Percentiles rank a stretch among this genome's conserved stretches.
phyloP scores from a whole-genome alignment of 1,284 basidiomycete genomes.

The Trichosporon sp. region DNA sequence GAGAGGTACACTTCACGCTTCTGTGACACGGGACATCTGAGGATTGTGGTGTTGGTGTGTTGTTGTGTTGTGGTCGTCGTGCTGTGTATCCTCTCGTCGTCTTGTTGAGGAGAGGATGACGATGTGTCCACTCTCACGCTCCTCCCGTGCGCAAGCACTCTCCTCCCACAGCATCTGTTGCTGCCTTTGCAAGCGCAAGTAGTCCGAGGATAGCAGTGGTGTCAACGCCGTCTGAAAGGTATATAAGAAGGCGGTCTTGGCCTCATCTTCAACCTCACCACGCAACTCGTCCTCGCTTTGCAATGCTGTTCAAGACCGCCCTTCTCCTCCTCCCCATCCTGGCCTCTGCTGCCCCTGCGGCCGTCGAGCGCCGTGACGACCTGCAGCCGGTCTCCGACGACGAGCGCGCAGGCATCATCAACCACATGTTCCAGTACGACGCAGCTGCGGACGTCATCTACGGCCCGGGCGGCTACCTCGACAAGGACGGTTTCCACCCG shows the following conservation, averaged over 20 bases:
- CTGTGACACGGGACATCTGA: not conserved
- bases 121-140: not conserved
- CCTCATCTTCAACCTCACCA: not conserved
- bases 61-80: not conserved
- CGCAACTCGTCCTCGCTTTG: not conserved
- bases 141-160: not conserved
- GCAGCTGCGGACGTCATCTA: not conserved
- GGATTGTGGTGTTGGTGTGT: not conserved
- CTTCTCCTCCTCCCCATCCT: not conserved
- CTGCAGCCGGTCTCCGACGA: not conserved
- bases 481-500: not conserved
- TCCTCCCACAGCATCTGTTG: not conserved
- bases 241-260: not conserved
- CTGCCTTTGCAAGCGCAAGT: not conserved
- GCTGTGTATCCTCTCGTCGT: not conserved
- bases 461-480: not conserved
- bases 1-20: not conserved
- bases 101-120: not conserved
- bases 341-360: not conserved
- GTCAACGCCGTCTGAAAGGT: not conserved
- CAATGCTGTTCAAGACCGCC: not conserved
- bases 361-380: not conserved
- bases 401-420: constrained; percentile 1
- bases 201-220: not conserved
- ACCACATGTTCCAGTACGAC: not conserved